Conservation (phyloP, 2,329 filamentous ascomycete species). For the Neofusicoccum umdonicola region DNA sequence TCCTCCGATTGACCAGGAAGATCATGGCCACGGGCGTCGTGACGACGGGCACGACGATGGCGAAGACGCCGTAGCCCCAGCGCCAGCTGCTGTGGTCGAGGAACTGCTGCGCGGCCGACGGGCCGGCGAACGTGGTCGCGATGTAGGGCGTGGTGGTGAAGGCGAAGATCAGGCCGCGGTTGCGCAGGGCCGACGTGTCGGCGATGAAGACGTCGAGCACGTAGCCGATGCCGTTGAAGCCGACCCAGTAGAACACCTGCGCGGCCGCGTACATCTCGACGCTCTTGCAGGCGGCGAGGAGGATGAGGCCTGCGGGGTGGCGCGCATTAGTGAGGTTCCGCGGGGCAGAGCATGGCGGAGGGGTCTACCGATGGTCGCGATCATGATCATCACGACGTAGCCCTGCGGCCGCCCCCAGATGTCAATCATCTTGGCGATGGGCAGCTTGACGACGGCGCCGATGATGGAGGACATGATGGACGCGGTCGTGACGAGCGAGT, state of each 20-base stretch:
- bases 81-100: slow-evolving; percentile 58
- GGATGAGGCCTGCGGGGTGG: slow-evolving; percentile 20
- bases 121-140: slow-evolving; percentile 62
- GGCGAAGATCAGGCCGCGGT: slow-evolving; percentile 63
- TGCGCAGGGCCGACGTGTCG: slow-evolving; percentile 65
- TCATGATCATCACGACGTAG: slow-evolving; percentile 53
- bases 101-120: slow-evolving; percentile 56
- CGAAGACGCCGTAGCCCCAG: slow-evolving; percentile 68
- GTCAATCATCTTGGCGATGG: slow-evolving; percentile 66
- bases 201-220: slow-evolving; percentile 65
- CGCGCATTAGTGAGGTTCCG: not conserved
- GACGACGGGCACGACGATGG: slow-evolving; percentile 61
- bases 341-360: rapidly evolving
- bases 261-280: slow-evolving; percentile 63
- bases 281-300: slow-evolving; percentile 64
- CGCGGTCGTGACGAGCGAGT: slow-evolving; percentile 55
- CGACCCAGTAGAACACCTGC: slow-evolving; percentile 63
- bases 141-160: slow-evolving; percentile 65
- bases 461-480: slow-evolving; percentile 56
- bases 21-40: slow-evolving; percentile 49
- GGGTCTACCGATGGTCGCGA: slow-evolving; percentile 46
- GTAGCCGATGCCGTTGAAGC: slow-evolving; percentile 59
- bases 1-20: not conserved
- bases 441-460: slow-evolving; percentile 61
- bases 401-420: slow-evolving; percentile 66